These are phyloP conservation scores for Aureobasidium musti DNA, from an alignment of 2,329 filamentous ascomycete genomes.

Conservation along the genomic window DNA sequence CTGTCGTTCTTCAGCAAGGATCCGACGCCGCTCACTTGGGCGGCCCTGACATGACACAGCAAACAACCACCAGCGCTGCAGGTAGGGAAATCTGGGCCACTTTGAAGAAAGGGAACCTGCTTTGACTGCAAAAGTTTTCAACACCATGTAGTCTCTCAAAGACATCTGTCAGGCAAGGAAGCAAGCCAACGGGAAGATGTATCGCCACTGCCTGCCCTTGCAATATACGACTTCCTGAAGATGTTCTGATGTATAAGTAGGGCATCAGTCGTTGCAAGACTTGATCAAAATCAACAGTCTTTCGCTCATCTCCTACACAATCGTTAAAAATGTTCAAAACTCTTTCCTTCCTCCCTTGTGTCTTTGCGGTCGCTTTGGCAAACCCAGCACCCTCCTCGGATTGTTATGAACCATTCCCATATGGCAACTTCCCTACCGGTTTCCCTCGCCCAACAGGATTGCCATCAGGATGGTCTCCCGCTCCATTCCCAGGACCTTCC, in stretches of 20 bases:
- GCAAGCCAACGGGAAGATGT: not conserved
- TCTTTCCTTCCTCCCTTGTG: constrained; percentile 2
- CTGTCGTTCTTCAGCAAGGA: constrained; percentile 7
- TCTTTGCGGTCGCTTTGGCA: constrained; percentile 10
- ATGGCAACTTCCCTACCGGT: constrained; percentile 12
- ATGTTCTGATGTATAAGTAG: constrained; percentile 21
- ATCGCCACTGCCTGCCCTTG: constrained; percentile 12
- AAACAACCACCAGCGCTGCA: constrained; percentile 7
- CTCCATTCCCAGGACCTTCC: constrained; percentile 3
- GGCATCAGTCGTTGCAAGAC: not conserved
- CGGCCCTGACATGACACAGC: constrained; percentile 17
- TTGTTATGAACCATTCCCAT: constrained; percentile 23
- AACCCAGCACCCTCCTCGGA: constrained; percentile 10
- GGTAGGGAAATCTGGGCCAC: constrained; percentile 4
- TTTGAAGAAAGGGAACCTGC: constrained; percentile 11
- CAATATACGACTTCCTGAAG: not conserved
- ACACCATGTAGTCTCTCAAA: not conserved
- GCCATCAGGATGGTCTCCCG: not conserved
- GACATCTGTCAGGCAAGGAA: constrained; percentile 18
- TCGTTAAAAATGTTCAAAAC: constrained; percentile 20
- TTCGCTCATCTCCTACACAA: constrained; percentile 11
- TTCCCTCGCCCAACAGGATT: not conserved
- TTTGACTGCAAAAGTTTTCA: not conserved
- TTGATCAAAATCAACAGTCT: not conserved
- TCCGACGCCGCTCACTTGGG: not conserved